These are phyloP conservation scores for Apiospora hydei DNA, from an alignment of 2,329 filamentous ascomycete species.

Conservation along the genomic window DNA sequence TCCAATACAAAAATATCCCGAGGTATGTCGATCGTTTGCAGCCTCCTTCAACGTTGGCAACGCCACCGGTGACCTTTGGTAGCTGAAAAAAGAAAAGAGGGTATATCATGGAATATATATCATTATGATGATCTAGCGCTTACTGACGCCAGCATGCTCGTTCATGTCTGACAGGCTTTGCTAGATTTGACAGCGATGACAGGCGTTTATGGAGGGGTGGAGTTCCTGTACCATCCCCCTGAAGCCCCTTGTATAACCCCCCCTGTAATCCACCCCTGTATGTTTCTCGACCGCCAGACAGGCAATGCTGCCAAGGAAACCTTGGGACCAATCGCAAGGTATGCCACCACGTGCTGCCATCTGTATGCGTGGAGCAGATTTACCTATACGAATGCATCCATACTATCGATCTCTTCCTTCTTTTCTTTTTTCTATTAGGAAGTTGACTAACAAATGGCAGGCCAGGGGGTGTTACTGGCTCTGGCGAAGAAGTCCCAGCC, in stretches of 20 bases:
- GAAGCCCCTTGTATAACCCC: neutral
- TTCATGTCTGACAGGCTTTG: neutral
- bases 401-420: neutral
- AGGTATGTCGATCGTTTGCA: neutral
- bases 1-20: neutral
- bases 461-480: neutral
- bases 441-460: neutral
- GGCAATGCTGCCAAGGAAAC: neutral
- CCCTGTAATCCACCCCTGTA: too few relatives aligned
- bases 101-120: neutral
- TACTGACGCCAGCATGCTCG: neutral
- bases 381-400: neutral
- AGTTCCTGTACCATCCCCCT: neutral
- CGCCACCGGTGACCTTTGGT: neutral
- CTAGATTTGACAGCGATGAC: neutral
- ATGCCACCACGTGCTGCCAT: neutral
- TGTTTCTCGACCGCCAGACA: too few relatives aligned
- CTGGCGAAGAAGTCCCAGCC: neutral
- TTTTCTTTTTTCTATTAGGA: neutral
- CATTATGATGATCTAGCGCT: constrained; percentile 13
- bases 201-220: neutral
- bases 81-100: constrained; percentile 1
- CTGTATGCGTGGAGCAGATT: neutral
- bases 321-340: neutral
- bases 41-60: neutral